Evolutionary conservation across 257 asterid species (phyloP).

Genomic region (Solanum arcanum): DNA sequence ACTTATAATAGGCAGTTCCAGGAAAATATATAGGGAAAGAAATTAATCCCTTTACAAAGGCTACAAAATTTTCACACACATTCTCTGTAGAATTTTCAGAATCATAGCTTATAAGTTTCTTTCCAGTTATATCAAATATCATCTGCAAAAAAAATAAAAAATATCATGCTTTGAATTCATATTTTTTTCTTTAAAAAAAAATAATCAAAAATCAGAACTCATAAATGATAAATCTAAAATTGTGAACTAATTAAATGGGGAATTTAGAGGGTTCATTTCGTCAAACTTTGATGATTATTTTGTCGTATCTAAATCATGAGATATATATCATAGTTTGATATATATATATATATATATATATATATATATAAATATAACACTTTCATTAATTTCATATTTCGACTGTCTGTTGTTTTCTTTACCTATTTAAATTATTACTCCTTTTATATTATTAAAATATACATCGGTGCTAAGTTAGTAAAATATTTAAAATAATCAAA

Average conservation of each 20-base stretch:
- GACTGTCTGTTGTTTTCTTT: no score
- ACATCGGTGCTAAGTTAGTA: no score
- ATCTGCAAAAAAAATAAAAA: conserved; percentile 28
- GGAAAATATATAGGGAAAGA: conserved; percentile 86
- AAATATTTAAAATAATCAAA: neutral
- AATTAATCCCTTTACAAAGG: conserved; percentile 65
- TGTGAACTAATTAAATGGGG: neutral
- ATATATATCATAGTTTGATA: neutral
- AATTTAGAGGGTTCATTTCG: neutral
- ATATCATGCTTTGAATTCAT: neutral
- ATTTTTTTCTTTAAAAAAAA: neutral
- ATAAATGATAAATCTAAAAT: no score
- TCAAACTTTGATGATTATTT: neutral
- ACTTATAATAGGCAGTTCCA: conserved; percentile 76
- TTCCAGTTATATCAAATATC: conserved; percentile 83
- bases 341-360: neutral
- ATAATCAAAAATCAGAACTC: neutral
- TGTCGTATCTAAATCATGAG: neutral
- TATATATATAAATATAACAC: no score
- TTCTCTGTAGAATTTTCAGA: conserved; percentile 45
- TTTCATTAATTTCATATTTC: neutral
- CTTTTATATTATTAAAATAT: no score
- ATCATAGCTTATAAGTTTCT: conserved; percentile 67
- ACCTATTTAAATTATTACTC: neutral
- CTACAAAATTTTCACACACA: conserved; percentile 53